These are phyloP conservation scores for Talaromyces sp. DNA, from an alignment of 2,329 filamentous ascomycete genomes.

Conservation along the genomic window DNA sequence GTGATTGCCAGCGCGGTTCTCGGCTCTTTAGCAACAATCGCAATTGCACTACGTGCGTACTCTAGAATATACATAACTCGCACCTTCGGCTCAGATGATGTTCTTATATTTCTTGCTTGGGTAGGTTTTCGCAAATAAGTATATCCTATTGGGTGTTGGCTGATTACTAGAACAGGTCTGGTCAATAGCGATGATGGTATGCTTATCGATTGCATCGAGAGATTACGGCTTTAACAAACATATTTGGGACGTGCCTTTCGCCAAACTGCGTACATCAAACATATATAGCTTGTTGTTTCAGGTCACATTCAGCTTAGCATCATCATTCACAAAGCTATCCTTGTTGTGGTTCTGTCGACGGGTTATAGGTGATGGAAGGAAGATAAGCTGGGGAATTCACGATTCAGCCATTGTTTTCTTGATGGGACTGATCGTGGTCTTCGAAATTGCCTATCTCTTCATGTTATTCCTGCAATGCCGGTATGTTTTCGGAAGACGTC, in stretches of 20 bases:
- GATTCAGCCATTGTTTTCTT: constrained; percentile 11
- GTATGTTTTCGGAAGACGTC: background rate
- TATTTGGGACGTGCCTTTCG: background rate
- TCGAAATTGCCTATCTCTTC: background rate
- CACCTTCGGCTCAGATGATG: constrained; percentile 47
- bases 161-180: background rate
- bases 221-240: background rate
- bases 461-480: background rate
- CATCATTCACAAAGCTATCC: constrained; percentile 18
- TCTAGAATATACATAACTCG: constrained; percentile 44
- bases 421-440: constrained; percentile 4
- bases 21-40: constrained; percentile 36
- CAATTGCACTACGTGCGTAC: constrained; percentile 46
- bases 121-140: background rate
- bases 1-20: constrained; percentile 42
- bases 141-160: background rate
- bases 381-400: constrained; percentile 9
- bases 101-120: constrained; percentile 38
- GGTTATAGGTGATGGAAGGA: constrained; percentile 11
- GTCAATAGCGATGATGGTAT: background rate
- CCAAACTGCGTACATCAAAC: background rate
- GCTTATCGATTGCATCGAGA: background rate
- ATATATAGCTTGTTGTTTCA: background rate
- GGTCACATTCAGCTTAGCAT: background rate
- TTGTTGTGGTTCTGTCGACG: constrained; percentile 16